Evolutionary conservation across 345 rosid species (phyloP), one percentile per base, ranked within the genome.

Genomic region (Arabis alpina): DNA sequence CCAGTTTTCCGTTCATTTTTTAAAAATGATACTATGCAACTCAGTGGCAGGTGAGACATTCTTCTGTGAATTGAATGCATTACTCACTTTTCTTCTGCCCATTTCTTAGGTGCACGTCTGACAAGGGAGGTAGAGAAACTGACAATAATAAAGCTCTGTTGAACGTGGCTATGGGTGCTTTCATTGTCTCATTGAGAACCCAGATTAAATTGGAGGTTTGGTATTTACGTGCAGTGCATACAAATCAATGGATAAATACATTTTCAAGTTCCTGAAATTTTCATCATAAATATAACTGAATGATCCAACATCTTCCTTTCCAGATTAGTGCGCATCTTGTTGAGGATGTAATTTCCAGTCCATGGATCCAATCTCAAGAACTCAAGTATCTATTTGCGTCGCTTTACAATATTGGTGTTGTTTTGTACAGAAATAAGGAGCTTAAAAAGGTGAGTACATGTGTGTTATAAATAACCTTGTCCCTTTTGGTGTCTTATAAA

Each of bases 311-410:
- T 76, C 74, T 80, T 63, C 74, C 75, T 32, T 82, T 75, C 37
- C 89, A 94, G 99, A 81, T 79, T 54, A 81, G 81, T 58, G 70
- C 64, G 64, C 65, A 68, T 67, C 72, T 84, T 23, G 74, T 88
- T 8, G 82, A 83, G 68, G 76, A 77, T 61, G 76, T 88, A 15
- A 83, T 91, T 75, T 68, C 71, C 66, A 80, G 90, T 44, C 54
- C 85, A 67, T 84, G 93, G 94, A 76, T 93, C 65, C 82, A 70
- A 77, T 72, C 79, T 58, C 86, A 85, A 63, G 92, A 82, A 47
- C 86, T 93, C 60, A 91, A 85, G 56, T 81, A 79, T 80, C 67
- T 93, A 50, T 74, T 70, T 72, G 68, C 74, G 44, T 80, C 85
- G 27, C 88, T 93, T 39, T 82, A 87, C 82, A 86, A 85, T 61